These are phyloP conservation scores for Gonium pectorale DNA, from an alignment of 139 green algal genomes.

Conservation along the genomic window DNA sequence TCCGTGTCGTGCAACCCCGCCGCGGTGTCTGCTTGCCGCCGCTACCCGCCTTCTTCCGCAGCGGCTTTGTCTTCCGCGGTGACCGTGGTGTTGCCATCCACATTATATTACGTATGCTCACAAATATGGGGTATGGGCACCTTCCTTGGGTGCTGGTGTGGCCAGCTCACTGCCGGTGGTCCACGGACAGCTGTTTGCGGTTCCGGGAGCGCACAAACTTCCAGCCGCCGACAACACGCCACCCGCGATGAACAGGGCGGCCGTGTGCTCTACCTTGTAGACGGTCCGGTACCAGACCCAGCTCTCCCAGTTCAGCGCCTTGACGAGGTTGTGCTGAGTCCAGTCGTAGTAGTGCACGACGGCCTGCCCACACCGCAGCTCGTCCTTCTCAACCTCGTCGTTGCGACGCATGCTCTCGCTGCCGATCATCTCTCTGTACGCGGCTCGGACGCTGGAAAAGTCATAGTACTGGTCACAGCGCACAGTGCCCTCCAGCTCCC, in stretches of 20 bases:
- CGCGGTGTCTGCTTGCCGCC: too few relatives aligned
- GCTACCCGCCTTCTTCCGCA: too few relatives aligned
- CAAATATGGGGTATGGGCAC: too few relatives aligned
- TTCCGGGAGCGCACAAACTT: constrained; percentile 19
- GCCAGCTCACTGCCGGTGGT: too few relatives aligned
- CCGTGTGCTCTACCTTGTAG: constrained; percentile 11
- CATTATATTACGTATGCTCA: too few relatives aligned
- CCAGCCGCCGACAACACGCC: constrained; percentile 12
- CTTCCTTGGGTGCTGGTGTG: too few relatives aligned
- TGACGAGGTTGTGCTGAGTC: not conserved
- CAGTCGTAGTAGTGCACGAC: constrained; percentile 20
- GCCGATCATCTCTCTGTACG: not conserved
- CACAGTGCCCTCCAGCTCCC: constrained; percentile 6
- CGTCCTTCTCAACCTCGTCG: constrained; percentile 10
- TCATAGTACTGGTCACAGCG: constrained; percentile 15
- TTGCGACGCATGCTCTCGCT: not conserved
- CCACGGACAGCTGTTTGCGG: too few relatives aligned
- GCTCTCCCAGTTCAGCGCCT: not conserved
- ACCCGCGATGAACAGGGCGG: too few relatives aligned
- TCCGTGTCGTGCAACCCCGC: too few relatives aligned
- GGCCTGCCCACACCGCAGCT: not conserved
- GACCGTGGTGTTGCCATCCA: too few relatives aligned
- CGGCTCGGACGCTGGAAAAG: constrained; percentile 2
- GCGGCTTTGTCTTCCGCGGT: too few relatives aligned
- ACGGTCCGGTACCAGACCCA: constrained; percentile 12